A percentile compares a stretch with the other conserved stretches of the same genome.
Conservation (phyloP, 2,329 filamentous ascomycete species). For the Lachnellula subtilissima region DNA sequence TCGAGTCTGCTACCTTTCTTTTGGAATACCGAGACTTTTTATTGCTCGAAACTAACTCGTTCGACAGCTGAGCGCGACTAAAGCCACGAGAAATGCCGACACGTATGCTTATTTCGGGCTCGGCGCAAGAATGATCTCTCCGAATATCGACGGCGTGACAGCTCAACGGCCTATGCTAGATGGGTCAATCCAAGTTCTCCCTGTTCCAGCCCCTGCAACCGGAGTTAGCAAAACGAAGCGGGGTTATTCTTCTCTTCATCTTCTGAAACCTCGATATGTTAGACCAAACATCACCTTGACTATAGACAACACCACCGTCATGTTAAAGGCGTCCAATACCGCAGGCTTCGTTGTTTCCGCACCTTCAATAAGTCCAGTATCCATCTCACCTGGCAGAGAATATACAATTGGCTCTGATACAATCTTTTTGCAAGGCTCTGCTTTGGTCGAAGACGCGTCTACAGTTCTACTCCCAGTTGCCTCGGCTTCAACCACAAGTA, state of each 20-base stretch:
- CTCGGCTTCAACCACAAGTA: not conserved
- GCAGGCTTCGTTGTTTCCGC: not conserved
- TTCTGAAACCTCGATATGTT: not conserved
- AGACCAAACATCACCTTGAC: not conserved
- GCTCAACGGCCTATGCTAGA: not conserved
- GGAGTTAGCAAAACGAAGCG: not conserved
- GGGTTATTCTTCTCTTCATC: not conserved
- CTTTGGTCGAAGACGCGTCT: not conserved
- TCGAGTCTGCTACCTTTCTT: no score
- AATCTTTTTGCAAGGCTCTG: not conserved
- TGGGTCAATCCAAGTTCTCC: not conserved
- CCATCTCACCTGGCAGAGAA: not conserved
- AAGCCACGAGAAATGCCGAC: no score
- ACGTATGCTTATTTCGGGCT: no score
- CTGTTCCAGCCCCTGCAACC: not conserved
- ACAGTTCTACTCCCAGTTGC: not conserved
- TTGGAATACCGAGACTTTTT: no score
- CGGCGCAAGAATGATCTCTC: not conserved
- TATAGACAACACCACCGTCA: not conserved
- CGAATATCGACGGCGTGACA: not conserved
- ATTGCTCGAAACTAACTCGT: no score
- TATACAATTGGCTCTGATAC: not conserved
- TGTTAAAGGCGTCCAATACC: not conserved
- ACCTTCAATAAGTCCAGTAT: not conserved
- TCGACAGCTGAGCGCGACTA: no score